Evolutionary conservation across 805 yeast genomes (phyloP).

Genomic region (Barnettozyma populi): DNA sequence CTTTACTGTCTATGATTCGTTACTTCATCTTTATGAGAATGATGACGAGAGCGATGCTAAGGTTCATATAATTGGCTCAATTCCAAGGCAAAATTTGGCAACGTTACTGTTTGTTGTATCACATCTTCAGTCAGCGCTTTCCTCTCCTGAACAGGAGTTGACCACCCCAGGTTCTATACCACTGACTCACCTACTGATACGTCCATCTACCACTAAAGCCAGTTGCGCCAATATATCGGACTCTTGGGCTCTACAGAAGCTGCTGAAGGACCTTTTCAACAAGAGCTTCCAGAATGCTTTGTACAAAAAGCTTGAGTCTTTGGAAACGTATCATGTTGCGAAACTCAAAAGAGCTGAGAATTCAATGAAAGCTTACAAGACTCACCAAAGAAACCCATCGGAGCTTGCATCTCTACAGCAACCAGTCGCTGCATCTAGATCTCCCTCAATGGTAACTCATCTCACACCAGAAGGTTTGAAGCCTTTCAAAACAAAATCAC

Average conservation of each 20-base stretch:
- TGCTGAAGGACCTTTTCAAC: constrained; percentile 15
- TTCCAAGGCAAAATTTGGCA: constrained; percentile 28
- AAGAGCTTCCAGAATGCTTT: constrained; percentile 9
- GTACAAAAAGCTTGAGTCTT: constrained; percentile 10
- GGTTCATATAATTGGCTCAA: constrained; percentile 17
- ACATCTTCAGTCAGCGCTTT: constrained; percentile 13
- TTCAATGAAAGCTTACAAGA: constrained; percentile 11
- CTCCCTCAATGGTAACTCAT: not conserved
- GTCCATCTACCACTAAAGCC: constrained; percentile 20
- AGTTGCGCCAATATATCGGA: constrained; percentile 10
- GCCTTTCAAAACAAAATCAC: constrained; percentile 22
- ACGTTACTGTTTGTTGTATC: constrained; percentile 18
- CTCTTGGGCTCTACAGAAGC: constrained; percentile 1
- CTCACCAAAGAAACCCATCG: constrained; percentile 8
- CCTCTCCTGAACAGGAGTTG: constrained; percentile 7
- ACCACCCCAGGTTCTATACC: constrained; percentile 14
- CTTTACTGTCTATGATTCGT: constrained; percentile 24
- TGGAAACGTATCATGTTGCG: constrained; percentile 15
- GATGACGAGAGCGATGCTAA: constrained; percentile 7
- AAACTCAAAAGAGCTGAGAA: constrained; percentile 16
- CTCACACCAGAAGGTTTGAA: constrained; percentile 18
- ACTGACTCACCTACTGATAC: constrained; percentile 21
- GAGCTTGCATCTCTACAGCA: not conserved
- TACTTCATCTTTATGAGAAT: constrained; percentile 13
- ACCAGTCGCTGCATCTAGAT: constrained; percentile 1